These are phyloP conservation scores for Cucurbitaria berberidis DNA, from an alignment of 2,329 filamentous ascomycete genomes.

Conservation along the genomic window DNA sequence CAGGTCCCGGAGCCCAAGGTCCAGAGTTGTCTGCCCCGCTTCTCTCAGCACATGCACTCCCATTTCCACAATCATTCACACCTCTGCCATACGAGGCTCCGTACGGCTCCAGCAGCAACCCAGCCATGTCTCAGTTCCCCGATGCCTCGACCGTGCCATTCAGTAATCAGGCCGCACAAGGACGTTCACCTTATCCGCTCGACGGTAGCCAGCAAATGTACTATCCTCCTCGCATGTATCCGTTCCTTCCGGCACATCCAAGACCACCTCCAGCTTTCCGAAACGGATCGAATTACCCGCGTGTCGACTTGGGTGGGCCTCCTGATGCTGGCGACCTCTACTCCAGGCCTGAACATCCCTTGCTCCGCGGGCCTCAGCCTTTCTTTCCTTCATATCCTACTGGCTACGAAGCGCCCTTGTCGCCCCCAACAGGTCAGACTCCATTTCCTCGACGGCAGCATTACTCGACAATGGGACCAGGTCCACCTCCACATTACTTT, in stretches of 20 bases:
- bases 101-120: constrained; percentile 11
- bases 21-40: constrained; percentile 28
- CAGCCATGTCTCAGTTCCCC: constrained; percentile 16
- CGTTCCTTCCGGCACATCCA: constrained; percentile 12
- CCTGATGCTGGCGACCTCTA: constrained; percentile 8
- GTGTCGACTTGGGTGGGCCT: constrained; percentile 5
- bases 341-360: constrained; percentile 8
- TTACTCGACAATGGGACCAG: constrained; percentile 2
- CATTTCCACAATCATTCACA: constrained; percentile 19
- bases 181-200: constrained; percentile 12
- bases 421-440: constrained; percentile 1
- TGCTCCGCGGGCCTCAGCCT: constrained; percentile 9
- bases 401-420: constrained; percentile 3
- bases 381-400: constrained; percentile 4
- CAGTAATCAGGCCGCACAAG: constrained; percentile 12
- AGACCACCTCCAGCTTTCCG: constrained; percentile 27
- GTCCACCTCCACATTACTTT: constrained; percentile 10
- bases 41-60: constrained; percentile 18
- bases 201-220: constrained; percentile 16
- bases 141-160: constrained; percentile 9
- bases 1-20: constrained; percentile 21
- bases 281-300: constrained; percentile 11
- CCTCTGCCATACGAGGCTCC: constrained; percentile 13
- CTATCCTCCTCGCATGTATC: constrained; percentile 11
- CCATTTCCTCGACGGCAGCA: constrained; percentile 8